phyloP scores from a whole-genome alignment of 768 basidiomycete genomes.

The Lactifluus subvellereus region DNA sequence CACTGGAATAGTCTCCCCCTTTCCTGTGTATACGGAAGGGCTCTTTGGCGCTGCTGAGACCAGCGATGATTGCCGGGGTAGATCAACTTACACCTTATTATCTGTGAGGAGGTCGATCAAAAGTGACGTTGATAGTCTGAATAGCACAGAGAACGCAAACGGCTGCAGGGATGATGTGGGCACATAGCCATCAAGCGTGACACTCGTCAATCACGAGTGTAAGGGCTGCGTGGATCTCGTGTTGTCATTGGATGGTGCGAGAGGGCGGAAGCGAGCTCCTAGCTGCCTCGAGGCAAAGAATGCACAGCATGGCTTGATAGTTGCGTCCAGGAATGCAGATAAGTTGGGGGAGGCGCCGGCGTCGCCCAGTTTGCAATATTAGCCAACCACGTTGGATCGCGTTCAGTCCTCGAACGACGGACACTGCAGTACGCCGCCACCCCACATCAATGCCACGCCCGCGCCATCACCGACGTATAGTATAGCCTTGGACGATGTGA shows the following conservation, averaged over 20 bases:
- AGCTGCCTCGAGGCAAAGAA: conserved; percentile 2
- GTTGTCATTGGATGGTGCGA: neutral
- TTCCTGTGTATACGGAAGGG: neutral
- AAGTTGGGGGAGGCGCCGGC: neutral
- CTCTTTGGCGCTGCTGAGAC: conserved; percentile 7
- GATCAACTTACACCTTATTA: conserved; percentile 4
- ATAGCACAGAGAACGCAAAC: neutral
- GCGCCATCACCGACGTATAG: too few species aligned
- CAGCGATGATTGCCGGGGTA: neutral
- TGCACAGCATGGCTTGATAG: neutral
- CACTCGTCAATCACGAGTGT: neutral
- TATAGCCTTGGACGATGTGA: neutral
- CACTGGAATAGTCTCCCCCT: neutral
- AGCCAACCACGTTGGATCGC: neutral
- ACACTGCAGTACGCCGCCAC: neutral
- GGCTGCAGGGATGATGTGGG: neutral
- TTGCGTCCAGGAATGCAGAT: neutral
- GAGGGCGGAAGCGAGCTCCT: neutral
- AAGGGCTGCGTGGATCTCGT: neutral
- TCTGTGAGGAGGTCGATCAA: neutral
- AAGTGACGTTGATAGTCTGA: neutral
- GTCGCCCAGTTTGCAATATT: neutral
- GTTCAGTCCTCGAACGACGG: neutral
- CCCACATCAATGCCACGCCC: too few species aligned
- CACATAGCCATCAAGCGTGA: neutral